Conservation (phyloP, 179 eudicot species). For the Beta corolliflora region DNA sequence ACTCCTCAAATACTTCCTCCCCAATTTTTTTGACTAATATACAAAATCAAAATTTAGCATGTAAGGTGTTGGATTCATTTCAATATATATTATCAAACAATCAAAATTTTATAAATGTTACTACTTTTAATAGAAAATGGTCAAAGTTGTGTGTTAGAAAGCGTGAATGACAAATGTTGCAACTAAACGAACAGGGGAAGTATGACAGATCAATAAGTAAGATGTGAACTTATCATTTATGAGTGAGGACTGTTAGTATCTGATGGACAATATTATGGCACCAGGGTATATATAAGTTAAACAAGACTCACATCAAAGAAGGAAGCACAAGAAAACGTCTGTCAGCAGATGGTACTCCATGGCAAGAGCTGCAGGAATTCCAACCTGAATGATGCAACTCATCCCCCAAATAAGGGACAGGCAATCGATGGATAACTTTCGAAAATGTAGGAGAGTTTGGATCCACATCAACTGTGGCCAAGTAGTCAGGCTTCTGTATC, state of each 20-base stretch:
- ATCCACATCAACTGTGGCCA: slow-evolving; percentile 86
- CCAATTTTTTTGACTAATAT: too few species aligned
- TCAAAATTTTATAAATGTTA: too few species aligned
- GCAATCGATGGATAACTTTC: slow-evolving; percentile 80
- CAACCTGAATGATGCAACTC: slow-evolving; percentile 98
- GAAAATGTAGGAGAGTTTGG: slow-evolving; percentile 79
- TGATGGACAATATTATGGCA: not conserved
- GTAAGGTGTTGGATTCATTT: too few species aligned
- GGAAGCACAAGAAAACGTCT: slow-evolving; percentile 90
- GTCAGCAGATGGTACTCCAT: slow-evolving; percentile 72
- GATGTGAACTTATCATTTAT: not conserved
- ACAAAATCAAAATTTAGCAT: too few species aligned
- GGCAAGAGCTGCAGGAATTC: slow-evolving; percentile 99
- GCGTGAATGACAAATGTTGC: too few species aligned
- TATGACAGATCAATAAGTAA: not conserved
- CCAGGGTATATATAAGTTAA: not conserved
- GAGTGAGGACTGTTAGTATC: not conserved
- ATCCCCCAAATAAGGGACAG: slow-evolving; percentile 79
- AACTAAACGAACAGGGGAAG: not conserved
- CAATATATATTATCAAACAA: too few species aligned
- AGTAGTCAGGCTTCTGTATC: slow-evolving; percentile 85
- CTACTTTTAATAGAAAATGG: too few species aligned
- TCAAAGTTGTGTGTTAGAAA: too few species aligned
- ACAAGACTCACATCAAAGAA: slow-evolving; percentile 57
- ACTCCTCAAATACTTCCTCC: too few species aligned